Evolutionary conservation across 2,329 filamentous ascomycete species (phyloP).

Genomic region (Claviceps pazoutovae): DNA sequence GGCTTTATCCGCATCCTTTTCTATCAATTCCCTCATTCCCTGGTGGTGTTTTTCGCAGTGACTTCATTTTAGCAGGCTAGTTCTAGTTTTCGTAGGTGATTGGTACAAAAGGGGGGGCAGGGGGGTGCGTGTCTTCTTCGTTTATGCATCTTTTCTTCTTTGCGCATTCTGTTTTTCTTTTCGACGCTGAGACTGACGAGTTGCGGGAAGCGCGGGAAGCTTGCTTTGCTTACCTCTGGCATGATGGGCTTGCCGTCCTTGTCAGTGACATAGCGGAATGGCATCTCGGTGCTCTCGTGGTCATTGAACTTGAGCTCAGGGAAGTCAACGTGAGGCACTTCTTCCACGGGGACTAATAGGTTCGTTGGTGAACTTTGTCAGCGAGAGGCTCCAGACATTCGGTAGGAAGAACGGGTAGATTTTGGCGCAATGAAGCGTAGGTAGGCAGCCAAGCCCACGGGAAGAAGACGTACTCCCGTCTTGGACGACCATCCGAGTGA

Average conservation of each 20-base stretch:
- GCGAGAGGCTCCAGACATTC: no score
- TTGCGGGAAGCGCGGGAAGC: background rate
- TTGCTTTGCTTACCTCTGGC: slow-evolving; percentile 54
- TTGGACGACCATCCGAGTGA: slow-evolving; percentile 79
- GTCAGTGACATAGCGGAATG: slow-evolving; percentile 83
- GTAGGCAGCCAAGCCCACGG: no score
- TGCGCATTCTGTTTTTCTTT: background rate
- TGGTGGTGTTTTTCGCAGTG: slow-evolving; percentile 22
- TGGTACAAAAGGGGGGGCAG: no score
- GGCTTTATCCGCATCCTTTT: slow-evolving; percentile 83
- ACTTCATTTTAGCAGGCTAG: slow-evolving; percentile 11
- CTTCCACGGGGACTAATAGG: slow-evolving; percentile 53
- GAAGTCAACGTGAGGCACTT: slow-evolving; percentile 73
- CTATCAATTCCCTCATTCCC: slow-evolving; percentile 92
- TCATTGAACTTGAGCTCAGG: slow-evolving; percentile 83
- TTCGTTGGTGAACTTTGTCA: background rate
- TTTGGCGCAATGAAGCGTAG: no score
- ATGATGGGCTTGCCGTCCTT: slow-evolving; percentile 69
- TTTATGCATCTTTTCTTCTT: background rate
- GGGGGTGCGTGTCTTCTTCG: no score
- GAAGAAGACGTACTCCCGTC: slow-evolving; percentile 50
- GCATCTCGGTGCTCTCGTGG: slow-evolving; percentile 93
- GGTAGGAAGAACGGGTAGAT: no score
- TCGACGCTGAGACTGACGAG: background rate
- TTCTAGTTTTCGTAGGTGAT: background rate